Conservation (phyloP, 371 early-diverging fungal species). For the Mortierella sp. region DNA sequence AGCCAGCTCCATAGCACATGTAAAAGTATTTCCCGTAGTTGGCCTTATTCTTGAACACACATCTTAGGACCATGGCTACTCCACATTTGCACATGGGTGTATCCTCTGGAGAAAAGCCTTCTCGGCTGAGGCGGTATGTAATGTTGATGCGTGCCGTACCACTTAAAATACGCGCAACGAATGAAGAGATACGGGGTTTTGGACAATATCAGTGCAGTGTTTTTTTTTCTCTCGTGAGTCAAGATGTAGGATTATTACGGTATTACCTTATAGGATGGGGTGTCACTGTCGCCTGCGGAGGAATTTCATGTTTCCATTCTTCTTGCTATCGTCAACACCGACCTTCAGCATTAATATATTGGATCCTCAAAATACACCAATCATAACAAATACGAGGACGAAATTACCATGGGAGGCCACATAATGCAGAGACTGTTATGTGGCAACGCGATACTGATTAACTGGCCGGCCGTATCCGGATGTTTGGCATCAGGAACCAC, state of each 20-base stretch:
- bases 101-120: conserved; percentile 56
- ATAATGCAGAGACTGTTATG: conserved; percentile 74
- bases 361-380: too few relatives aligned
- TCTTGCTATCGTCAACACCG: too few relatives aligned
- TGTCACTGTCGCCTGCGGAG: conserved; percentile 51
- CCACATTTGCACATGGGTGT: conserved; percentile 66
- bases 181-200: background rate
- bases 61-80: conserved; percentile 61
- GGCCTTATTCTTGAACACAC: conserved; percentile 59
- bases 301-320: conserved; percentile 64
- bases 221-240: too few relatives aligned
- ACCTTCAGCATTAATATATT: too few relatives aligned
- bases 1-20: conserved; percentile 58
- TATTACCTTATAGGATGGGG: conserved; percentile 48
- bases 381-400: background rate
- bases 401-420: conserved; percentile 63
- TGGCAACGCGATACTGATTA: conserved; percentile 63
- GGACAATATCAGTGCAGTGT: background rate
- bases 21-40: conserved; percentile 63
- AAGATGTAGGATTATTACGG: background rate
- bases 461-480: conserved; percentile 52
- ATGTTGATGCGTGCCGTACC: conserved; percentile 66
- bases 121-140: conserved; percentile 64
- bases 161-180: conserved; percentile 15
- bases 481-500: conserved; percentile 48